Percentiles rank a stretch among this genome's conserved stretches.
Evolutionary conservation across 352 stramenopile genomes (phyloP).

Genomic region (Phytophthora pisi): DNA sequence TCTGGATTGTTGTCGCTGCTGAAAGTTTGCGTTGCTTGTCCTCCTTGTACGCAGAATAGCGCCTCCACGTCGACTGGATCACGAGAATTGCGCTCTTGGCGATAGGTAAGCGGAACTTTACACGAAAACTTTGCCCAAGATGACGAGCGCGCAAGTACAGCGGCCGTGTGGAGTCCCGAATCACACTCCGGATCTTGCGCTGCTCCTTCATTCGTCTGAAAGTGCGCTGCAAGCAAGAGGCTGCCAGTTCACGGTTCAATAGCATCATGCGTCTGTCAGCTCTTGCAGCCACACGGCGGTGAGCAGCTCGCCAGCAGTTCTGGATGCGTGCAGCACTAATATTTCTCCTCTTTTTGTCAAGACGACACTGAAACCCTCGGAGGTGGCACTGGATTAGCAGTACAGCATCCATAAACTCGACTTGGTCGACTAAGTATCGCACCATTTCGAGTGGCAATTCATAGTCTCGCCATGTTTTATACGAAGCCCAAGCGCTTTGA

Average conservation of each 20-base stretch:
- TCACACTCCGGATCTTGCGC: conserved; percentile 29
- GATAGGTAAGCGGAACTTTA: conserved; percentile 42
- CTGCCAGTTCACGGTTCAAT: conserved; percentile 41
- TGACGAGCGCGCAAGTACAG: conserved; percentile 53
- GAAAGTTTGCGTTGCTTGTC: conserved; percentile 3
- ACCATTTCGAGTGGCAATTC: conserved; percentile 31
- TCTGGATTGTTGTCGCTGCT: conserved; percentile 17
- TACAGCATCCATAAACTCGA: conserved; percentile 55
- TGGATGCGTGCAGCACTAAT: conserved; percentile 44
- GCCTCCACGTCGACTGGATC: conserved; percentile 61
- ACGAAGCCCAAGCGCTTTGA: conserved; percentile 39
- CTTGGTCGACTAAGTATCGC: conserved; percentile 39
- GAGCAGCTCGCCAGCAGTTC: conserved; percentile 35
- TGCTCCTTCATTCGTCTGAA: conserved; percentile 42
- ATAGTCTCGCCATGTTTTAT: conserved; percentile 33
- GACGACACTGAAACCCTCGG: conserved; percentile 50
- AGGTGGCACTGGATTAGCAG: conserved; percentile 50
- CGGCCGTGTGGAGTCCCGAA: conserved; percentile 44
- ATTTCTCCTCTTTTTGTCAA: conserved; percentile 35
- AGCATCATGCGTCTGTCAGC: conserved; percentile 32
- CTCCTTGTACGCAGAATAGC: conserved; percentile 27
- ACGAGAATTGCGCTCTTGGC: conserved; percentile 45
- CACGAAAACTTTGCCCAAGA: conserved; percentile 35
- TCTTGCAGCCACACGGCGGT: conserved; percentile 17
- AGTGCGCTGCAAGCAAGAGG: conserved; percentile 55